Evolutionary conservation across 805 yeast genomes (phyloP).

Genomic region (Cyberlindnera veronae): DNA sequence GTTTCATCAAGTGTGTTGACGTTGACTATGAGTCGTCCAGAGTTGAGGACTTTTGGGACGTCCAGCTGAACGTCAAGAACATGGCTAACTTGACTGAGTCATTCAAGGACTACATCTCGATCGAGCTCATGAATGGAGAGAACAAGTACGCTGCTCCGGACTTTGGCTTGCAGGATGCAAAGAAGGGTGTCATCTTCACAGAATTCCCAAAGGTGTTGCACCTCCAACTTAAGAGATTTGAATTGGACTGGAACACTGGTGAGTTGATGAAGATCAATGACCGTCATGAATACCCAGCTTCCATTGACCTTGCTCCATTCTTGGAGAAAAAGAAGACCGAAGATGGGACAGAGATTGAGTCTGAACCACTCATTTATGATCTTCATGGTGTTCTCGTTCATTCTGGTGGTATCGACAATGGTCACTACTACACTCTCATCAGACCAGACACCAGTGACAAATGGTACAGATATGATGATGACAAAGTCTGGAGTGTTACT

Average conservation of each 20-base stretch:
- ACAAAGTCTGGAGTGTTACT: constrained; percentile 85
- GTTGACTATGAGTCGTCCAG: constrained; percentile 92
- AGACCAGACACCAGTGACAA: constrained; percentile 66
- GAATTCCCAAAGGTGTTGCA: constrained; percentile 91
- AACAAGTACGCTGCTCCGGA: constrained; percentile 93
- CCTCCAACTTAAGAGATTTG: constrained; percentile 89
- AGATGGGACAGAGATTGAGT: constrained; percentile 28
- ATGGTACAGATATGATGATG: constrained; percentile 96
- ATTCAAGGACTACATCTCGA: constrained; percentile 81
- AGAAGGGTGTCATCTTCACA: constrained; percentile 91
- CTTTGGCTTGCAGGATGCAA: constrained; percentile 90
- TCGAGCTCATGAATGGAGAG: constrained; percentile 89
- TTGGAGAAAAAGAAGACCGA: constrained; percentile 57
- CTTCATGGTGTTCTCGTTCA: constrained; percentile 95
- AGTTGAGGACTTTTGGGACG: constrained; percentile 96
- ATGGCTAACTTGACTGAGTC: constrained; percentile 68
- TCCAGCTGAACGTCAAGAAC: constrained; percentile 89
- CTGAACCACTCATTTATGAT: constrained; percentile 70
- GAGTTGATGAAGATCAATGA: constrained; percentile 89
- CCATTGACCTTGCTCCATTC: constrained; percentile 75
- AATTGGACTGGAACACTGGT: constrained; percentile 88
- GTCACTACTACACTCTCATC: constrained; percentile 94
- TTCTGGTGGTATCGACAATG: constrained; percentile 92
- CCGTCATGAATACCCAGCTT: constrained; percentile 82
- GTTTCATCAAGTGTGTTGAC: constrained; percentile 86